Evolutionary conservation across 2,329 filamentous ascomycete species (phyloP), one percentile per base, ranked within the genome.

Genomic region (Calonectria honghensis): DNA sequence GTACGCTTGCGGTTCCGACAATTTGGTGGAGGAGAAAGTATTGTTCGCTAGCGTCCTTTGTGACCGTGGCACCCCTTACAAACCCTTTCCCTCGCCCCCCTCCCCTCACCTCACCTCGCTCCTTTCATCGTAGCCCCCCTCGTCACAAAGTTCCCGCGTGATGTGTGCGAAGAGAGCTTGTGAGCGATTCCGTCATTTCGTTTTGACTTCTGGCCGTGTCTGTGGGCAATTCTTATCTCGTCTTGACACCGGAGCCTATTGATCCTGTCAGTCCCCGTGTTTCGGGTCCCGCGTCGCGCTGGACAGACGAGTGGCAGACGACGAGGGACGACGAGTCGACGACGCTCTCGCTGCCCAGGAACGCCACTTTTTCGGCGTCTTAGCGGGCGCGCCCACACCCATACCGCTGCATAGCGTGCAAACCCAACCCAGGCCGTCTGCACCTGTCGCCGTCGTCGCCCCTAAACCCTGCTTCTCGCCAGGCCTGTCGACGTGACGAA

Each of bases 1-100:
- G 24, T 54, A 31, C 37, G 57, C 57, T 39, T 41, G 57, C 57
- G 57, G 35, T 39, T 61, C 57, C 57, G 57, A 37, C 57, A 61
- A 39, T 39, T 61, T 27, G 57, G 57, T 6, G 57, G 16, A 31
- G 51, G 52, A 32, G 29, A 13, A 57, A n/a, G 16, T 32, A 41
- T 29, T 54, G 14, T 29, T 27, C 35, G 32, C 57, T 63, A 63
- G 57, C 57, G 57, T n/a, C 13, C 11, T 11, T 63, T 41, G n/a
- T 31, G 52, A 14, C 52, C 29, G 4, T 54, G 24, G 18, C 16
- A 18, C 51, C 51, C 52, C 52, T 35, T 57, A 57, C 52, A 57
- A 57, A 35, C 31, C 18, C 32, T n/a, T 37, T 61, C 24, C n/a
- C n/a, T 59, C 31, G 6, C 9, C 3, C 32, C n/a, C 11, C 57